phyloP scores from a whole-genome alignment of 2,329 filamentous ascomycete genomes.

The Trichoderma guizhouense region DNA sequence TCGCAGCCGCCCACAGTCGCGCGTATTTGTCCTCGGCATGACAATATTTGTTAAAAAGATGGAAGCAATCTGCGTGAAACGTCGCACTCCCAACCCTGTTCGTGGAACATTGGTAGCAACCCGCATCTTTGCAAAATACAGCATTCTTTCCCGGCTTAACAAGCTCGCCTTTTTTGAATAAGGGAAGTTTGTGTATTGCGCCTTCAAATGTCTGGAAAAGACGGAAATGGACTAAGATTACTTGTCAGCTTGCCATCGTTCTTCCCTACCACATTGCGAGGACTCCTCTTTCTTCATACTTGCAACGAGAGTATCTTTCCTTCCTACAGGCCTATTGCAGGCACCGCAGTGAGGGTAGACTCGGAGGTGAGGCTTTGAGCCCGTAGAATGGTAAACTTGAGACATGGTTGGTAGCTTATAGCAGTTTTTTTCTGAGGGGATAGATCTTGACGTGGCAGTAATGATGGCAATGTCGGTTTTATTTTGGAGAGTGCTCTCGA shows the following conservation, averaged over 20 bases:
- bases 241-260: not conserved
- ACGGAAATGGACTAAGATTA: not conserved
- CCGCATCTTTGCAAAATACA: not conserved
- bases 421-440: not conserved
- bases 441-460: not conserved
- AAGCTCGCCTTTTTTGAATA: not conserved
- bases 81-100: not conserved
- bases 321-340: not conserved
- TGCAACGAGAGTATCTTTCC: not conserved
- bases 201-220: not conserved
- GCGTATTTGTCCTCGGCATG: not conserved
- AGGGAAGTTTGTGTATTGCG: not conserved
- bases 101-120: not conserved
- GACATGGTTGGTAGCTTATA: not conserved
- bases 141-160: not conserved
- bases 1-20: not conserved
- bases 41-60: not conserved
- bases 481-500: not conserved
- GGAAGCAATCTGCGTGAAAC: not conserved
- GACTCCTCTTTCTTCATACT: not conserved
- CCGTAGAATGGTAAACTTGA: not conserved
- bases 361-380: not conserved
- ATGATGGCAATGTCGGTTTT: not conserved
- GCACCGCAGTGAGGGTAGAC: not conserved
- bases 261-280: not conserved